Conservation (phyloP, 352 stramenopile genomes). For the Globisporangium orthogonon region DNA sequence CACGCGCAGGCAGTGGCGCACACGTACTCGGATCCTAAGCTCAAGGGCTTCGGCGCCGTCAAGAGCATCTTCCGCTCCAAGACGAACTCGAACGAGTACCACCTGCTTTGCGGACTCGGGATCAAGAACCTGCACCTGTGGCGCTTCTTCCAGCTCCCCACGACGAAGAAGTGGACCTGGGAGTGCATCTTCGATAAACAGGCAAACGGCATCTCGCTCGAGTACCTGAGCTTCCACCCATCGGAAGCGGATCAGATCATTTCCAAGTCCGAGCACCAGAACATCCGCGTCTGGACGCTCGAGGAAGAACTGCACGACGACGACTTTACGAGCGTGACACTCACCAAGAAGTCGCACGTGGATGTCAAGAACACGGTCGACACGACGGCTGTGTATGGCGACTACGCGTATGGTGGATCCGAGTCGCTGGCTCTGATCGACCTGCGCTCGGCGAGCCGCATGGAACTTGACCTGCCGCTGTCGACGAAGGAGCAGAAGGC, state of each 20-base stretch:
- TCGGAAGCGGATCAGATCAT: conserved; percentile 52
- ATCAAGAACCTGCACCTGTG: conserved; percentile 88
- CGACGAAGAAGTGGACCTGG: conserved; percentile 47
- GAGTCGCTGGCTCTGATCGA: conserved; percentile 68
- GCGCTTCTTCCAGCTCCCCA: conserved; percentile 60
- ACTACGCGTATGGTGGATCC: conserved; percentile 67
- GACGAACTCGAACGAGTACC: conserved; percentile 56
- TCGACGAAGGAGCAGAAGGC: conserved; percentile 54
- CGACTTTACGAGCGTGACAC: conserved; percentile 18
- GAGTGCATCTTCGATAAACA: conserved; percentile 86
- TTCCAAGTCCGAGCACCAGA: conserved; percentile 83
- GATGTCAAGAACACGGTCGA: conserved; percentile 76
- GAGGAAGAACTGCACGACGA: conserved; percentile 41
- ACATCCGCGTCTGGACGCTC: conserved; percentile 78
- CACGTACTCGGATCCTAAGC: conserved; percentile 75
- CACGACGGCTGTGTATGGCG: conserved; percentile 53
- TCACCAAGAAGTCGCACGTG: conserved; percentile 64
- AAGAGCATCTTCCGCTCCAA: conserved; percentile 46
- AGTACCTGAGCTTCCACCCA: conserved; percentile 71
- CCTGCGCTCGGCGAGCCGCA: conserved; percentile 38
- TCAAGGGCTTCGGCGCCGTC: conserved; percentile 79
- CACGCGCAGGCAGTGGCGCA: conserved; percentile 51
- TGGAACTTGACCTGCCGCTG: conserved; percentile 68
- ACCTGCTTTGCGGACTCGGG: conserved; percentile 71
- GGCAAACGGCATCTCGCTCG: conserved; percentile 80